Conservation (phyloP, 2,329 filamentous ascomycete species). For the Trichoderma sp. region DNA sequence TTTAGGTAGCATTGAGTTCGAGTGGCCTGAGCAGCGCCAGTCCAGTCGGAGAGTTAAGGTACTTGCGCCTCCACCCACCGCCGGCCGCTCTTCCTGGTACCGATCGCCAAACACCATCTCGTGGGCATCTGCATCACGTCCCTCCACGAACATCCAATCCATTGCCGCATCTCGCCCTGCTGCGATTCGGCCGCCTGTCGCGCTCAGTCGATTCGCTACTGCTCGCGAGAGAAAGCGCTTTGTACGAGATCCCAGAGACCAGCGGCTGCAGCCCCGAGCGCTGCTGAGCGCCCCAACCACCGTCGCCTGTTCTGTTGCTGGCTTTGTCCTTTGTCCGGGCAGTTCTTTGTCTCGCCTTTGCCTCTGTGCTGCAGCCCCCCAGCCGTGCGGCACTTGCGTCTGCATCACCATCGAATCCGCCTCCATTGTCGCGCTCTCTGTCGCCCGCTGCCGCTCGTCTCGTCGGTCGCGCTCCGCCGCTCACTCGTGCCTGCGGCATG, state of each 20-base stretch:
- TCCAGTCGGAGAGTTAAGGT: neutral
- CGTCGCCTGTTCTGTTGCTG: neutral
- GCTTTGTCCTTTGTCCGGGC: neutral
- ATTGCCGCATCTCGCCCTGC: conserved; percentile 15
- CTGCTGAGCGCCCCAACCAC: neutral
- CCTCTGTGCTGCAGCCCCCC: neutral
- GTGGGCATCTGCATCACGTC: conserved; percentile 21
- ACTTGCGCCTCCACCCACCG: conserved; percentile 10
- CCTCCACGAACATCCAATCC: conserved; percentile 13
- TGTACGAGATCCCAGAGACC: neutral
- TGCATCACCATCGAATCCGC: conserved; percentile 1
- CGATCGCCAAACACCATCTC: conserved; percentile 19
- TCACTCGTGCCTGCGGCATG: conserved; percentile 35
- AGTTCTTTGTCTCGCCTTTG: neutral
- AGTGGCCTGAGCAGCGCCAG: neutral
- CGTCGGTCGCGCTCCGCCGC: conserved; percentile 26
- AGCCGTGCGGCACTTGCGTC: neutral
- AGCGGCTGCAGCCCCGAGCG: neutral
- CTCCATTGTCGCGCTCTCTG: conserved; percentile 24
- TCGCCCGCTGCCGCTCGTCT: conserved; percentile 17
- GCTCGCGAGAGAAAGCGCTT: neutral
- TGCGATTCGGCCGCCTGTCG: conserved; percentile 11
- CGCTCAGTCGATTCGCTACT: conserved; percentile 15
- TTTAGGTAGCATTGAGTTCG: neutral
- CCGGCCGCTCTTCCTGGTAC: neutral